Evolutionary conservation across 305 asterid genomes (phyloP).

Genomic region (Stenogyne calaminthoides): DNA sequence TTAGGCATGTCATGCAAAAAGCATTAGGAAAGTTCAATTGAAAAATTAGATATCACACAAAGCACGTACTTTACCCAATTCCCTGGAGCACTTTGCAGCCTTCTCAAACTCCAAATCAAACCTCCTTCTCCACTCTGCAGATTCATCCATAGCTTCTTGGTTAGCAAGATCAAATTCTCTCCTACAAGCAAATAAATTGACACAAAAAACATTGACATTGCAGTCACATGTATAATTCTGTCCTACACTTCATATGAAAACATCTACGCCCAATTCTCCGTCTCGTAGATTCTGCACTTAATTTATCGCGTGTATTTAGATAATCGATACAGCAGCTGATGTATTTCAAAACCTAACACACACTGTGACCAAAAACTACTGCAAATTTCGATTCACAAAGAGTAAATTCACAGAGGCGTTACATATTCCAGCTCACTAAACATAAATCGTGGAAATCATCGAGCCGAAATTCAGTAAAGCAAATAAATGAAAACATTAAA

Average conservation of each 20-base stretch:
- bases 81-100: conserved; percentile 50
- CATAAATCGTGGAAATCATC: background rate
- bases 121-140: conserved; percentile 94
- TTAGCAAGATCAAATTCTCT: conserved; percentile 88
- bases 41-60: conserved; percentile 2
- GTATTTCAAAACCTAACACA: background rate
- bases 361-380: background rate
- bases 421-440: conserved; percentile 5
- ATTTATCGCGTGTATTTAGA: background rate
- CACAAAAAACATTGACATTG: conserved; percentile 18
- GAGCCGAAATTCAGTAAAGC: background rate
- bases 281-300: background rate
- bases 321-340: background rate
- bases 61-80: conserved; percentile 55
- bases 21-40: background rate
- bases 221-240: background rate
- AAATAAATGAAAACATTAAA: background rate
- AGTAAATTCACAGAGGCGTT: background rate
- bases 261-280: no score
- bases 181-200: conserved; percentile 50
- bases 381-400: background rate
- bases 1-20: background rate
- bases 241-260: background rate
- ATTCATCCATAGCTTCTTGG: conserved; percentile 98
- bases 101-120: conserved; percentile 64